Conservation (phyloP, 2,329 filamentous ascomycete genomes). For the Penicillium hesseltinei region DNA sequence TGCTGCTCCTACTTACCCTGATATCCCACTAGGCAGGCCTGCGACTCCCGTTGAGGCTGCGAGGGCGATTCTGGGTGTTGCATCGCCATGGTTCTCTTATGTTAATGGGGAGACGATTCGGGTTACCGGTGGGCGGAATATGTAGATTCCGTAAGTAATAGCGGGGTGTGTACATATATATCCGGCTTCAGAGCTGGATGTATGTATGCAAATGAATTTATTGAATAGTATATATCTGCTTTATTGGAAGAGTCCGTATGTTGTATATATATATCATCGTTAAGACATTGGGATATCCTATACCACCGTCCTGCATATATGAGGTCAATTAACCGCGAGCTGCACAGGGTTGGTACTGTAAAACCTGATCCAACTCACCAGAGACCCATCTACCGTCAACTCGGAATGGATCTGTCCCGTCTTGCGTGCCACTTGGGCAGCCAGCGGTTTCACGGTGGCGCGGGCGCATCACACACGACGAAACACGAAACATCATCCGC, state of each 20-base stretch:
- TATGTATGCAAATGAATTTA: background rate
- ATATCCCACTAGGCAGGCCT: conserved; percentile 75
- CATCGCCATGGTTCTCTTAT: conserved; percentile 79
- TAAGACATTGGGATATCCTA: background rate
- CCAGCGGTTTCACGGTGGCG: conserved; percentile 13
- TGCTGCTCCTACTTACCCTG: conserved; percentile 49
- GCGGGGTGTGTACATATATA: background rate
- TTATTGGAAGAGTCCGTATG: background rate
- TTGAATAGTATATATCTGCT: background rate
- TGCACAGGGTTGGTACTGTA: background rate
- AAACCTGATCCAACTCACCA: background rate
- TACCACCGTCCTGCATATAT: background rate
- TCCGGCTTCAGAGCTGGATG: background rate
- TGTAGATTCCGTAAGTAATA: conserved; percentile 40
- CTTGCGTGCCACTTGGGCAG: conserved; percentile 19
- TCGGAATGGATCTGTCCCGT: conserved; percentile 11
- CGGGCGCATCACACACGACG: background rate
- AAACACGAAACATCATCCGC: conserved; percentile 13
- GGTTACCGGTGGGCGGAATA: conserved; percentile 73
- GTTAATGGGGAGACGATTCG: conserved; percentile 84
- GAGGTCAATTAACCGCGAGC: background rate
- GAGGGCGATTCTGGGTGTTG: conserved; percentile 71
- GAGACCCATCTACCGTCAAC: background rate
- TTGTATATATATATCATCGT: background rate
- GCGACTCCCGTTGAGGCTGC: conserved; percentile 80